Conservation (phyloP, 371 early-diverging fungal genomes). For the Syncephalastrum racemosum region DNA sequence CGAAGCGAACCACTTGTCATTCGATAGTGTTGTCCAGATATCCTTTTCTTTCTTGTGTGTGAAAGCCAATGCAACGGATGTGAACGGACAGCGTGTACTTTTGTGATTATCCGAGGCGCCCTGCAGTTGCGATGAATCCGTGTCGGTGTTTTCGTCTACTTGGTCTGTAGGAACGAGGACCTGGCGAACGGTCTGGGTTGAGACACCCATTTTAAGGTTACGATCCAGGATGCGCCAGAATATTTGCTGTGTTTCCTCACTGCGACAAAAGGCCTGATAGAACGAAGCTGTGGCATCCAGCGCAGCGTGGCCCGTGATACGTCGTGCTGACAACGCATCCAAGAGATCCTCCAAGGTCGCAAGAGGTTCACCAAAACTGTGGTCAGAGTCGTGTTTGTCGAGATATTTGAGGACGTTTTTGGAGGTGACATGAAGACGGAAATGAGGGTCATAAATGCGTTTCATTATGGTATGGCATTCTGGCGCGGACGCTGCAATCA, state of each 20-base stretch:
- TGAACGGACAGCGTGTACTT: slow-evolving; percentile 6
- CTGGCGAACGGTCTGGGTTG: slow-evolving; percentile 30
- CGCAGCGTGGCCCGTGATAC: slow-evolving; percentile 44
- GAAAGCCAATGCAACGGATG: slow-evolving; percentile 42
- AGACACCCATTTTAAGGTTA: slow-evolving; percentile 57
- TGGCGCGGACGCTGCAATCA: slow-evolving; percentile 21
- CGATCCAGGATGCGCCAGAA: slow-evolving; percentile 56
- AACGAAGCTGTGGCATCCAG: slow-evolving; percentile 39
- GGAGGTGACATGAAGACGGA: slow-evolving; percentile 35
- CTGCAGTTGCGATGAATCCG: not conserved
- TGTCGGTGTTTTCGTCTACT: not conserved
- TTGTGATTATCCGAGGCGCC: not conserved
- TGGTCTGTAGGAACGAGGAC: slow-evolving; percentile 9
- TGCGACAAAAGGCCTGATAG: slow-evolving; percentile 26
- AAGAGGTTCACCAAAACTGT: not conserved
- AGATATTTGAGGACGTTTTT: slow-evolving; percentile 22
- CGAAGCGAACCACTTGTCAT: slow-evolving; percentile 48
- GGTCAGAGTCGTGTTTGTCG: not conserved
- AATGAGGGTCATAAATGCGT: slow-evolving; percentile 54
- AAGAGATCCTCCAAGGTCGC: slow-evolving; percentile 25
- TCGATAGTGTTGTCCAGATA: not conserved
- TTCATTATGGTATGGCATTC: slow-evolving; percentile 37
- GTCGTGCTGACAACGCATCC: slow-evolving; percentile 46
- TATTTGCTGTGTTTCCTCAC: slow-evolving; percentile 25
- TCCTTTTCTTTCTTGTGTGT: slow-evolving; percentile 10